A percentile compares a stretch with the other conserved stretches of the same genome.
Evolutionary conservation across 768 basidiomycete genomes (phyloP).

Genomic region (Rhodocollybia butyracea): DNA sequence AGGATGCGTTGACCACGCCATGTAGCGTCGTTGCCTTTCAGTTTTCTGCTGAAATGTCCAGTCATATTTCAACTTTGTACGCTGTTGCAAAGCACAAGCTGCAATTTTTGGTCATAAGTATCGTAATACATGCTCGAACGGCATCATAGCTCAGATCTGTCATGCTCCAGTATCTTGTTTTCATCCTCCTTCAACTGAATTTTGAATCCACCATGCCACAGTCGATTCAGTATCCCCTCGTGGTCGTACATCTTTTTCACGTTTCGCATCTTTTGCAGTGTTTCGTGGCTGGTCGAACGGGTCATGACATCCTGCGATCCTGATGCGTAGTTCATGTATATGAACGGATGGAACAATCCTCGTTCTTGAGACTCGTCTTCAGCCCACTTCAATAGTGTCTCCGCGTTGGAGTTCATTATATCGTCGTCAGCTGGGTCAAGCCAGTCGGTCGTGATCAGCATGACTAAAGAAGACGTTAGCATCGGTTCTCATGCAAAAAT

Average conservation of each 20-base stretch:
- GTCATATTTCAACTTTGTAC: too few relatives aligned
- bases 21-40: neutral
- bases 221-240: neutral
- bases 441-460: slow-evolving; percentile 13
- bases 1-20: neutral
- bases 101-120: too few relatives aligned
- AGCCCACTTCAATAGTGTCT: slow-evolving; percentile 8
- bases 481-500: neutral
- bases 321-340: slow-evolving; percentile 12
- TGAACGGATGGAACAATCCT: slow-evolving; percentile 3
- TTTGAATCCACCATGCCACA: slow-evolving; percentile 13
- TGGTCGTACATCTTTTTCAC: slow-evolving; percentile 8
- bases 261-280: neutral
- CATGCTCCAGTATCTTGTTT: neutral
- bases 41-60: too few relatives aligned
- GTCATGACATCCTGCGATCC: slow-evolving; percentile 1
- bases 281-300: neutral
- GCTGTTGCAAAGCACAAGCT: too few relatives aligned
- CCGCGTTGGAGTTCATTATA: slow-evolving; percentile 10
- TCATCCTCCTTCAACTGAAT: neutral
- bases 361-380: slow-evolving; percentile 11
- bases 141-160: neutral
- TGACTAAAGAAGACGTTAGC: slow-evolving; percentile 5
- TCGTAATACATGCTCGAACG: too few relatives aligned
- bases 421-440: slow-evolving; percentile 13